Conservation (phyloP, 768 basidiomycete genomes). For the Russula abietina region DNA sequence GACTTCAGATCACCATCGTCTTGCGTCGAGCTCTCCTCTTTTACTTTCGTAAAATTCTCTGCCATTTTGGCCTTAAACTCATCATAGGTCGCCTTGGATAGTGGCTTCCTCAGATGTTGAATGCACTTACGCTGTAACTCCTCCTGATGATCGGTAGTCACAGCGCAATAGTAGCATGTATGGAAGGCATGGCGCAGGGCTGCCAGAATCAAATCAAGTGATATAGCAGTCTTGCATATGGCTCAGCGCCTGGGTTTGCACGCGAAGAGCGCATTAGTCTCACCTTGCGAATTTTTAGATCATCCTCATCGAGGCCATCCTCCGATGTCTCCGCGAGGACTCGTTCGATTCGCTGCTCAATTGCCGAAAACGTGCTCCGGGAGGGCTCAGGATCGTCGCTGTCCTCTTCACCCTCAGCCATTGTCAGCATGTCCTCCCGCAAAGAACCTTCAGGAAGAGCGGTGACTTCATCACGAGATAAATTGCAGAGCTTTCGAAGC, state of each 20-base stretch:
- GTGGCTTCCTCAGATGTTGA: constrained; percentile 78
- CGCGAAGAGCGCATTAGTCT: constrained; percentile 26
- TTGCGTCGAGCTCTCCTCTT: constrained; percentile 45
- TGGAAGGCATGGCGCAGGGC: constrained; percentile 90
- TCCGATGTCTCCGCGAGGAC: constrained; percentile 64
- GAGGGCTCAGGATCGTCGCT: constrained; percentile 48
- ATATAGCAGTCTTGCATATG: constrained; percentile 55
- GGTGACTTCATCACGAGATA: constrained; percentile 22
- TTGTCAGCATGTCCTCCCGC: constrained; percentile 23
- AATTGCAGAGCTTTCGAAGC: constrained; percentile 41
- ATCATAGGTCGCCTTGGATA: constrained; percentile 55
- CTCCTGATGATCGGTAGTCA: constrained; percentile 88
- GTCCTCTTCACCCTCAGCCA: constrained; percentile 31
- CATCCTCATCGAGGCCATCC: constrained; percentile 57
- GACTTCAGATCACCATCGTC: constrained; percentile 27
- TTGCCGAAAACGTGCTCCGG: constrained; percentile 67
- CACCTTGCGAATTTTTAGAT: constrained; percentile 68
- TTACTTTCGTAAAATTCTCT: constrained; percentile 36
- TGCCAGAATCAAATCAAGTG: constrained; percentile 88
- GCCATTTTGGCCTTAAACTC: constrained; percentile 53
- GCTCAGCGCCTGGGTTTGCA: constrained; percentile 19
- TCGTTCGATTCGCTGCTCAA: constrained; percentile 77
- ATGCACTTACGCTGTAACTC: constrained; percentile 94
- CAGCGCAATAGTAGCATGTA: constrained; percentile 97
- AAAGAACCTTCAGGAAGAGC: constrained; percentile 23